Conservation (phyloP, 2,329 filamentous ascomycete species). For the Colletotrichum noveboracense region DNA sequence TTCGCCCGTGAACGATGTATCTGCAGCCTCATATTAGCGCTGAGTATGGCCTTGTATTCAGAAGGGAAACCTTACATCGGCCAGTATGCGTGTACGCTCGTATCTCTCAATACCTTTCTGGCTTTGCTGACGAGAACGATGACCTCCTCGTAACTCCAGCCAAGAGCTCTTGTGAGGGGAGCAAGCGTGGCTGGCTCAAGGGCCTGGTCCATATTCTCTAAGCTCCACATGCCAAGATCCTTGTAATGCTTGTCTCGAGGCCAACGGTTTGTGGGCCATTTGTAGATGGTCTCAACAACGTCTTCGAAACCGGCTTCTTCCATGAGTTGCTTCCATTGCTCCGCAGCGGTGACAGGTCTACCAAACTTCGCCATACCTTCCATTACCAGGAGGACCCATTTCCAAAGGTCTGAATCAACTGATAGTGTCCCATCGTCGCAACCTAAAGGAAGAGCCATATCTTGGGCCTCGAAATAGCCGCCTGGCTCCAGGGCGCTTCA, state of each 20-base stretch:
- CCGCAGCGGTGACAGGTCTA: conserved; percentile 30
- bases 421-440: conserved; percentile 36
- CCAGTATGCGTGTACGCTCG: conserved; percentile 29
- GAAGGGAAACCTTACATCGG: background rate
- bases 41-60: background rate
- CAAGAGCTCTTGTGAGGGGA: conserved; percentile 39
- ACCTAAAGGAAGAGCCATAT: conserved; percentile 28
- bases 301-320: conserved; percentile 8
- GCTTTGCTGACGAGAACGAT: conserved; percentile 25
- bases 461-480: conserved; percentile 36
- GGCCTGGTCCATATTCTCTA: conserved; percentile 34
- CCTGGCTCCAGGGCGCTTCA: conserved; percentile 34
- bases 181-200: conserved; percentile 38
- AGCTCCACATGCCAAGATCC: conserved; percentile 15
- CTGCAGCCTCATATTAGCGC: background rate
- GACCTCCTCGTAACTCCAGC: conserved; percentile 35
- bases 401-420: conserved; percentile 28
- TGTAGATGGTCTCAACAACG: background rate
- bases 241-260: conserved; percentile 23
- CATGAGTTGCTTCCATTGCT: conserved; percentile 31
- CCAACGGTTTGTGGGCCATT: conserved; percentile 24
- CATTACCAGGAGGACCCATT: conserved; percentile 31
- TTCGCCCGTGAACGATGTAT: conserved; percentile 4
- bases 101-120: conserved; percentile 26
- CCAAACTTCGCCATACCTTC: conserved; percentile 33